Evolutionary conservation across 352 stramenopile species (phyloP), one percentile per base, ranked within the genome.

Genomic region (Phytophthora meadii): DNA sequence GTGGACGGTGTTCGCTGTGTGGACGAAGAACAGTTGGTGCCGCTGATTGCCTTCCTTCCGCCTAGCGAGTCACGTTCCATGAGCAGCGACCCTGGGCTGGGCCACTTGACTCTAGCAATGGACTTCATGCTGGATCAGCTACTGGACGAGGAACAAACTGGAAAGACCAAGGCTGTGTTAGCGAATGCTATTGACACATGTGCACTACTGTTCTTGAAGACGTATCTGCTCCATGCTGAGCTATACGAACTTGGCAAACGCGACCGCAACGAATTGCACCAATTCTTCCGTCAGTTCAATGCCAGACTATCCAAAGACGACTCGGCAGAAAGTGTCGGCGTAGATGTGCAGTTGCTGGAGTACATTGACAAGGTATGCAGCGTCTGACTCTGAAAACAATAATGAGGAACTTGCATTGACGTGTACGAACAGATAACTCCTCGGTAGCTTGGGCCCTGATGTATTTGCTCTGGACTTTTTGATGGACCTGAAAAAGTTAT

Each of bases 161-260:
- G 15, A 10, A 44, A 27, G 5, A 34, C 17, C 24, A 72, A 53
- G n/a, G 19, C n/a, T 14, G 28, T 59, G 42, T 41, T 61, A 19
- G 65, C 48, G n/a, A 89, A 81, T 44, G 69, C 70, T 0, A 68
- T 90, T n/a, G 65, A 92, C 17, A 62, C 69, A 6, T 83, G 79
- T 36, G 77, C 62, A 5, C 40, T 92, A 58, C 77, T 92, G 6
- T 88, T 92, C 42, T 48, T 92, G 32, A 85, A 92, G 64, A 92
- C 81, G 6, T 87, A 77, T 66, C 41, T 87, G 45, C 61, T 92
- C 6, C 77, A 87, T 62, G 50, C 58, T 10, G 77, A 89, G 51
- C 77, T 81, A 51, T 82, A 84, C 37, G 70, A 79, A 34, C 51
- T 74, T 15, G 24, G 45, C 5, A 72, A 76, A 36, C 65, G 70